These are phyloP conservation scores for Kewa caespitosa DNA, from an alignment of 179 eudicot species.

Conservation along the genomic window DNA sequence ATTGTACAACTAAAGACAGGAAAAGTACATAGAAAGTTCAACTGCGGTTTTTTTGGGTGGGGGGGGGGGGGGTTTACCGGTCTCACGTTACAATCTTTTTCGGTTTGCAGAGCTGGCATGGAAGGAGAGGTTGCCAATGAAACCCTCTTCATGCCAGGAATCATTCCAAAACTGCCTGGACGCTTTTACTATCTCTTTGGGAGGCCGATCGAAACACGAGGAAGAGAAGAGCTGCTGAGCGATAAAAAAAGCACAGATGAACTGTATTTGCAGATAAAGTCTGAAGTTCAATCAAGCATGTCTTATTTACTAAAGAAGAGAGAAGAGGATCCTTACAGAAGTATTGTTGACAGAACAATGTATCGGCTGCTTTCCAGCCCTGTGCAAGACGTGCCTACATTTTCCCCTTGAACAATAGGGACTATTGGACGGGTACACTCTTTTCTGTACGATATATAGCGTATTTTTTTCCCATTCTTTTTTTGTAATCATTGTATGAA, in stretches of 20 bases:
- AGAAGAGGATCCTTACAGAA: constrained; percentile 69
- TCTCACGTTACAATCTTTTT: background rate
- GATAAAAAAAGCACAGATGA: constrained; percentile 45
- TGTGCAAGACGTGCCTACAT: constrained; percentile 45
- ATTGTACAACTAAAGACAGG: too few species aligned
- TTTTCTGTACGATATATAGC: background rate
- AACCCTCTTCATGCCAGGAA: constrained; percentile 49
- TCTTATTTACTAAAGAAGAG: constrained; percentile 56
- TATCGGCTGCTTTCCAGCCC: constrained; percentile 35
- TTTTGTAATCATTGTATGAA: too few species aligned
- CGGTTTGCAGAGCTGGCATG: constrained; percentile 35
- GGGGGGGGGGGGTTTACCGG: background rate
- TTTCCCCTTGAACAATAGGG: constrained; percentile 40
- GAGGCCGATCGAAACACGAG: constrained; percentile 69
- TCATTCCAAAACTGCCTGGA: constrained; percentile 72
- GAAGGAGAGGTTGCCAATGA: constrained; percentile 59
- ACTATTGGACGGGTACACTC: constrained; percentile 12
- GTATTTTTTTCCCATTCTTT: background rate
- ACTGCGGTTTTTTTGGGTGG: background rate
- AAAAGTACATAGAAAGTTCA: too few species aligned
- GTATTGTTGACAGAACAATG: constrained; percentile 46
- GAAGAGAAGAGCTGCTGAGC: constrained; percentile 42
- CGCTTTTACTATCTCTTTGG: constrained; percentile 74
- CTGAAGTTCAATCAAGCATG: constrained; percentile 47
- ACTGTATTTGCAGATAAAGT: constrained; percentile 49